Conservation (phyloP, 129 eudicot genomes). For the Kitagawia praeruptora region DNA sequence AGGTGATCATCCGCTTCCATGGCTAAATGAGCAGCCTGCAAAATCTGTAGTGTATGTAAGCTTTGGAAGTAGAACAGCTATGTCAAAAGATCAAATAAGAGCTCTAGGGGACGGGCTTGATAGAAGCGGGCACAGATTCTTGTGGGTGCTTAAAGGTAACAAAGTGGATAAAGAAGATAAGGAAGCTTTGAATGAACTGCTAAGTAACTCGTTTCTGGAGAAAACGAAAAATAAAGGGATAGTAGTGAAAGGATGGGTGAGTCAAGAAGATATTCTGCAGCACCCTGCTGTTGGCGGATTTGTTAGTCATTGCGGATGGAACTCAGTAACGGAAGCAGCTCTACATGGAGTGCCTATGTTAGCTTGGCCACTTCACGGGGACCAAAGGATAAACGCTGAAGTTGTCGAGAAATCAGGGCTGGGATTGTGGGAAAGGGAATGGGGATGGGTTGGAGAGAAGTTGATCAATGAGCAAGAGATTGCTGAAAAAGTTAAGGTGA, state of each 20-base stretch:
- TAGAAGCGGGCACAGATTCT: conserved; percentile 31
- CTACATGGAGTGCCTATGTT: conserved; percentile 35
- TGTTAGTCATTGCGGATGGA: conserved; percentile 57
- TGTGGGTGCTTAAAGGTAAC: conserved; percentile 40
- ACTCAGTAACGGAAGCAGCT: conserved; percentile 48
- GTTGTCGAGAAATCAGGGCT: conserved; percentile 38
- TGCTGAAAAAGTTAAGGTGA: conserved; percentile 18
- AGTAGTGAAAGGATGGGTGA: conserved; percentile 52
- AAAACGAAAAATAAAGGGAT: conserved; percentile 26
- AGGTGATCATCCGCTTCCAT: conserved; percentile 19
- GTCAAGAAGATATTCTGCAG: conserved; percentile 36
- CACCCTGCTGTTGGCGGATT: conserved; percentile 42
- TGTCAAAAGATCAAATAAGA: conserved; percentile 25
- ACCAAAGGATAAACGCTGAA: conserved; percentile 45
- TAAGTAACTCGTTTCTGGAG: conserved; percentile 23
- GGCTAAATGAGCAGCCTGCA: conserved; percentile 38
- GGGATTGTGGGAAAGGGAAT: conserved; percentile 37
- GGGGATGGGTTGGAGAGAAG: conserved; percentile 44
- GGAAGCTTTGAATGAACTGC: conserved; percentile 21
- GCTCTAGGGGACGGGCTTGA: conserved; percentile 33
- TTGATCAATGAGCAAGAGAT: conserved; percentile 27
- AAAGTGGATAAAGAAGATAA: conserved; percentile 45
- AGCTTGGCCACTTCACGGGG: conserved; percentile 50
- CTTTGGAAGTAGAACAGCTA: conserved; percentile 34
- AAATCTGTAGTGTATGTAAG: conserved; percentile 36